A percentile compares a stretch with the other conserved stretches of the same genome.
Conservation (phyloP, 805 yeast genomes). For the Hanseniaspora singularis region DNA sequence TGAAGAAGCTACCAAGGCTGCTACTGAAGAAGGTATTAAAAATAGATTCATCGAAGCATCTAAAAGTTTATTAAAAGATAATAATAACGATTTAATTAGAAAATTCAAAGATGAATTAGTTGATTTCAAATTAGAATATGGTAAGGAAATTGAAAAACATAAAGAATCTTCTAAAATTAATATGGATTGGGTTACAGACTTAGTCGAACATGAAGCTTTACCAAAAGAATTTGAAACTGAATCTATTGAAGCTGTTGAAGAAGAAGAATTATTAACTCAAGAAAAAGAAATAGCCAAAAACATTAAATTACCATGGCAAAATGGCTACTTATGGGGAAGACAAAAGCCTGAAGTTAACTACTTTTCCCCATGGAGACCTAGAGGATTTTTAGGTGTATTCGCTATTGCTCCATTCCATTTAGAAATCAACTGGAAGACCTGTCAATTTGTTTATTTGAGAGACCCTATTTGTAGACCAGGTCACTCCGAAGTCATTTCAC, state of each 20-base stretch:
- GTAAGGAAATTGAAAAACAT: slow-evolving; percentile 25
- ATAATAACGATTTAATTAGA: slow-evolving; percentile 22
- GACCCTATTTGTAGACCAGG: slow-evolving; percentile 97
- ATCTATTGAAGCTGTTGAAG: slow-evolving; percentile 29
- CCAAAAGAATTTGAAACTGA: slow-evolving; percentile 3
- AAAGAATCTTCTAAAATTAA: neutral
- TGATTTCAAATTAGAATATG: slow-evolving; percentile 24
- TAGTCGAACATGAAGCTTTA: slow-evolving; percentile 33
- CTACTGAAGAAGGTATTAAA: slow-evolving; percentile 21
- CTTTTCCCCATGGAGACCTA: slow-evolving; percentile 94
- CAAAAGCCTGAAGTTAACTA: slow-evolving; percentile 63
- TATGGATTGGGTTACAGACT: slow-evolving; percentile 40
- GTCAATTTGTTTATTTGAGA: slow-evolving; percentile 92
- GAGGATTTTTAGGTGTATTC: slow-evolving; percentile 85
- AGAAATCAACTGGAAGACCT: slow-evolving; percentile 79
- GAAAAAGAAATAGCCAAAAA: slow-evolving; percentile 35
- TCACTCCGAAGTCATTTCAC: slow-evolving; percentile 87
- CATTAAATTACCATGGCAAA: slow-evolving; percentile 70
- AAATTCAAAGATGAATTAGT: slow-evolving; percentile 23
- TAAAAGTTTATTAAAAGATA: slow-evolving; percentile 2
- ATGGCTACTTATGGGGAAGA: slow-evolving; percentile 63
- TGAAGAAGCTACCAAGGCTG: slow-evolving; percentile 17
- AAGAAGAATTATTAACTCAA: slow-evolving; percentile 35
- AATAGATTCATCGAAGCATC: slow-evolving; percentile 8
- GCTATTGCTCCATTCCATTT: slow-evolving; percentile 86